Evolutionary conservation across 768 basidiomycete genomes (phyloP), one percentile per base, ranked within the genome.

Genomic region (Xerocomus brunneocitrinus): DNA sequence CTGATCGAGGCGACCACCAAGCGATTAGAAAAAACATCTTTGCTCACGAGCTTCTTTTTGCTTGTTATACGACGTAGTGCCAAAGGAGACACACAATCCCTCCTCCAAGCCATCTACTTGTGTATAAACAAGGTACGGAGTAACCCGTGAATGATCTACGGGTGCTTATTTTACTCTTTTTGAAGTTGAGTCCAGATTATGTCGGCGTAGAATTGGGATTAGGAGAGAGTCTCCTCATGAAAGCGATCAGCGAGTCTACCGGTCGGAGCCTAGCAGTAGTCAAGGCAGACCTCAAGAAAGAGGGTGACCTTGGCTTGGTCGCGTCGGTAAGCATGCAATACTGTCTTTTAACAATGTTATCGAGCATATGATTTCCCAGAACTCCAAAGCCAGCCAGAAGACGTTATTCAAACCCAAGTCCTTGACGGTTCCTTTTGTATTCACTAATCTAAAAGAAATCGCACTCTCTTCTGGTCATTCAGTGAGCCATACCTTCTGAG

Each of bases 1-100:
- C 72, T 89, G 30, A 98, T 99, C 56, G 95, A 97, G 69, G 82
- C 83, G 5, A 99, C 97, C 8, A 98, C 94, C 1, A 98, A 98
- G 64, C 88, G 97, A 19, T 72, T 97, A 43, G 94, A 97, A 69
- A 99, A 98, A 69, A 90, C 83, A 3, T 81, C 91, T 0, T 76
- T 93, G 55, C 80, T 99, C 8, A 98, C 94, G 0, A 78, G 87
- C 0, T 94, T 98, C 68, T 75, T 99, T 40, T 72, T 94, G 5
- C 83, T 95, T 10, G 91, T 98, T 30, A 94, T 98, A 50, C 86
- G 87, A 66, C 77, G 92, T 45, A 89, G 93, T 56, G 85, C 84
- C 14, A 77, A 84, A 49, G 85, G 80, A 35, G 89, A 93, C 55
- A 76, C 76, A 5, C 78, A 83, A 24, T 84, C 88, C 7, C 78